Conservation (phyloP, 495 filamentous ascomycete species). For the Poronia punctata region DNA sequence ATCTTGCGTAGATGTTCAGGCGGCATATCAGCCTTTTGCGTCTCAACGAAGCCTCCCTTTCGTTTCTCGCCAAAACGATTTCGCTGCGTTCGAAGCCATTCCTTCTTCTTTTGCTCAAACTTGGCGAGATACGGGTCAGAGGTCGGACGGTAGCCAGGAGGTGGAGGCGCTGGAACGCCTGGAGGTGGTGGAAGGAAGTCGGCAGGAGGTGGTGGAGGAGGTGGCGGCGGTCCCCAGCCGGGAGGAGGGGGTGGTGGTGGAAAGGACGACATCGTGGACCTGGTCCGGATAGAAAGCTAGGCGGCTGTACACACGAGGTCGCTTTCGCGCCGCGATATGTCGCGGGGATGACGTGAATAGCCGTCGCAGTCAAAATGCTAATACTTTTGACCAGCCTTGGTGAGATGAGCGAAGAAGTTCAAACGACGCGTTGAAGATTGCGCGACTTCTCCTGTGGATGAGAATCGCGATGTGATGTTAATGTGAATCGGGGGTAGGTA, state of each 20-base stretch:
- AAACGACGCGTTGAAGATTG: slow-evolving; percentile 3
- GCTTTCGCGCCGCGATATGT: slow-evolving; percentile 27
- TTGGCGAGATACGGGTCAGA: slow-evolving; percentile 85
- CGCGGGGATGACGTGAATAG: slow-evolving; percentile 16
- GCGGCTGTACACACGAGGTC: slow-evolving; percentile 20
- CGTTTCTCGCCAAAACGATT: slow-evolving; percentile 95
- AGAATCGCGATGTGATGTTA: slow-evolving; percentile 4
- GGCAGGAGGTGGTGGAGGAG: slow-evolving; percentile 68
- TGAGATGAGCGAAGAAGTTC: background rate
- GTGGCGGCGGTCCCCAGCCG: slow-evolving; percentile 49
- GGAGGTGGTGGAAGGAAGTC: slow-evolving; percentile 60
- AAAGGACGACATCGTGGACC: slow-evolving; percentile 63
- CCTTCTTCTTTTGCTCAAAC: slow-evolving; percentile 96
- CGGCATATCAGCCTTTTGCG: slow-evolving; percentile 98
- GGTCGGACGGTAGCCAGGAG: slow-evolving; percentile 80
- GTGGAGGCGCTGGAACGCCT: slow-evolving; percentile 67
- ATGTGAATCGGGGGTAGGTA: slow-evolving; percentile 4
- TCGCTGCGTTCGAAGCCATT: slow-evolving; percentile 91
- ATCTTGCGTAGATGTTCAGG: slow-evolving; percentile 98
- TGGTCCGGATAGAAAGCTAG: slow-evolving; percentile 11
- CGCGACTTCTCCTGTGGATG: slow-evolving; percentile 6
- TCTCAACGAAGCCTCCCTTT: slow-evolving; percentile 93
- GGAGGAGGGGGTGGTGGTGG: slow-evolving; percentile 55
- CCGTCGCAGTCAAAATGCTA: slow-evolving; percentile 11
- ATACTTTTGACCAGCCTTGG: background rate